Base-by-base conservation (phyloP, 352 stramenopile species). In the Pythium grandisporangium region DNA sequence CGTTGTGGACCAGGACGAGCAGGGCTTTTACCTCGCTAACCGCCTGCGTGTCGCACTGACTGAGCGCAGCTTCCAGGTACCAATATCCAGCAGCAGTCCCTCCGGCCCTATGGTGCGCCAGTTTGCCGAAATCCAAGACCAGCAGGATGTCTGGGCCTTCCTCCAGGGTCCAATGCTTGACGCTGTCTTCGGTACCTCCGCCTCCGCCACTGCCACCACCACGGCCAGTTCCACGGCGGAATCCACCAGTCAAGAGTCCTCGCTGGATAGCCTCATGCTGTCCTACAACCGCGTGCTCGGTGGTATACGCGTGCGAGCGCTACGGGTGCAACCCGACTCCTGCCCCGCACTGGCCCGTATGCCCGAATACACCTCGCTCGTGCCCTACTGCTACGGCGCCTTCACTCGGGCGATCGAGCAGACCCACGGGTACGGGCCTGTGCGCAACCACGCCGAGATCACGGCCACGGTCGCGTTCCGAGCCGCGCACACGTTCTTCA, bases 21-120 rank as follows among this genome's bases (percentile, higher is more conserved):
- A 77, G 22, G 55, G 54, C 2, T 88, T 84, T 41, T 88, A 75
- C 63, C 85, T 84, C 44, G 54, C 66, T 10, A 70, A 81, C 35
- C 68, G 69, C 40, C 48, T 85, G 4, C 62, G 62, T 24, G 58
- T 44, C 5, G 66, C 70, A 11, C 41, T 88, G 7, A 45, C 71
- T 6, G 61, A 69, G 2, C 64, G 72, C 14, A 53, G 60, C 20
- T 85, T 85, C 47, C 66, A 67, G 22, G n/a, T n/a, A n/a, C n/a
- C n/a, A n/a, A n/a, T n/a, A n/a, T n/a, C n/a, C n/a, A n/a, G n/a
- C n/a, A n/a, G n/a, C n/a, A n/a, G n/a, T n/a, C n/a, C n/a, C n/a
- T n/a, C n/a, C n/a, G n/a, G n/a, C n/a, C n/a, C n/a, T n/a, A n/a
- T n/a, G n/a, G n/a, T n/a, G n/a, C 71, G 73, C 38, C 63, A 51